Conservation (phyloP, 2,329 filamentous ascomycete genomes). For the Trichoderma sp. region DNA sequence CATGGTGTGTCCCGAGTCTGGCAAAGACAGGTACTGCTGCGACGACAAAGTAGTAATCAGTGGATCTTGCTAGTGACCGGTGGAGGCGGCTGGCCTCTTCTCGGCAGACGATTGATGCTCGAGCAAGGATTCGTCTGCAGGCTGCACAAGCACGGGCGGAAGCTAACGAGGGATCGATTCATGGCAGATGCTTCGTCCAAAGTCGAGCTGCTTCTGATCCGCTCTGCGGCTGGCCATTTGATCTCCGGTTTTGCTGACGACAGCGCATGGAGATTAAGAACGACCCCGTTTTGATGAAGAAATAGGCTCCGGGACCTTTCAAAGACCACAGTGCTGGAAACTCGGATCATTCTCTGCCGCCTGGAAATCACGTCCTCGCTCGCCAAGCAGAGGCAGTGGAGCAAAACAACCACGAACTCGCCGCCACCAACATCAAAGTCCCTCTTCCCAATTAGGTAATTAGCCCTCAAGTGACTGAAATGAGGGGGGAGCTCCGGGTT, state of each 20-base stretch:
- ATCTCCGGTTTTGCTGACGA: background rate
- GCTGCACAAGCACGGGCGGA: slow-evolving; percentile 18
- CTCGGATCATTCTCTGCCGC: background rate
- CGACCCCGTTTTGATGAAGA: background rate
- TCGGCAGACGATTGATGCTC: slow-evolving; percentile 24
- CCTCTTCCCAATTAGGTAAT: background rate
- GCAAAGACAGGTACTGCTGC: background rate
- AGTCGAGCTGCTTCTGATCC: background rate
- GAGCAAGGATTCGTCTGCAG: slow-evolving; percentile 18
- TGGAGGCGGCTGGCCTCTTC: slow-evolving; percentile 13
- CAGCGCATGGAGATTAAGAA: background rate
- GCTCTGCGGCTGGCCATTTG: background rate
- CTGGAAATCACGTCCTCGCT: background rate
- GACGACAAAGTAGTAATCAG: background rate
- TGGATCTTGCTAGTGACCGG: slow-evolving; percentile 7
- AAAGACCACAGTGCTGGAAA: background rate
- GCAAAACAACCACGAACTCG: background rate
- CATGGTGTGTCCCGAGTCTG: slow-evolving; percentile 8
- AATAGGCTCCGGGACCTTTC: background rate
- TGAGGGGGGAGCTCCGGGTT: background rate
- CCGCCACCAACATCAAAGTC: background rate
- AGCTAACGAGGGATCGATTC: slow-evolving; percentile 19
- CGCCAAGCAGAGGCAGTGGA: background rate
- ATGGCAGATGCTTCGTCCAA: background rate
- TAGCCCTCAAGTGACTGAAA: background rate